These are phyloP conservation scores for Talaromyces borbonicus DNA, from an alignment of 495 filamentous ascomycete genomes.

Conservation along the genomic window DNA sequence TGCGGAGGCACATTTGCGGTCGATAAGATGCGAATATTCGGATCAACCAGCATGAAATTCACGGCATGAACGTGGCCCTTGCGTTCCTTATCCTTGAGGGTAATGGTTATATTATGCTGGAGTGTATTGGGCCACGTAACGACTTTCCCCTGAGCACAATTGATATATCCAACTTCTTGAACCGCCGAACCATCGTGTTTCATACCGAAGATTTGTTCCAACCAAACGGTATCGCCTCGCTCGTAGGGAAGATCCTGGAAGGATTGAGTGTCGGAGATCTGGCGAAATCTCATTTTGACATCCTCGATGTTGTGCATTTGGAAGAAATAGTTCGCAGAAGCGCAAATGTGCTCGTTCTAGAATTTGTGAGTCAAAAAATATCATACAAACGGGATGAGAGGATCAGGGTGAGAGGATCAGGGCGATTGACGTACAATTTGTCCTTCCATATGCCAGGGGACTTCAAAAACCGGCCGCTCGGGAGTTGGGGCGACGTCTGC, in stretches of 20 bases:
- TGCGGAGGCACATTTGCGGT: conserved; percentile 50
- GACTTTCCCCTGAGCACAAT: conserved; percentile 12
- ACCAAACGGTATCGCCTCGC: conserved; percentile 18
- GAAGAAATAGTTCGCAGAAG: conserved; percentile 18
- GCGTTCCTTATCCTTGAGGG: conserved; percentile 37
- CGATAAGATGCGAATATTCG: conserved; percentile 40
- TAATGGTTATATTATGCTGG: conserved; percentile 41
- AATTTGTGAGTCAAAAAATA: not conserved
- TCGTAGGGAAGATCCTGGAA: conserved; percentile 24
- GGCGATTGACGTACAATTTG: conserved; percentile 27
- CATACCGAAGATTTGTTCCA: conserved; percentile 25
- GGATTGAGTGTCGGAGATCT: conserved; percentile 17
- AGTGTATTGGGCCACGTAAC: conserved; percentile 28
- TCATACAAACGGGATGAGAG: not conserved
- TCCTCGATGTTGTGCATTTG: conserved; percentile 19
- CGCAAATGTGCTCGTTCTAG: conserved; percentile 34
- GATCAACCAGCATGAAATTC: conserved; percentile 46
- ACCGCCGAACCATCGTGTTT: conserved; percentile 20
- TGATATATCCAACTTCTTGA: conserved; percentile 22
- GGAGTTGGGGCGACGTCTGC: conserved; percentile 24
- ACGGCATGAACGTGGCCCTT: conserved; percentile 38
- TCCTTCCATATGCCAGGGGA: conserved; percentile 33
- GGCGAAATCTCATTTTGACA: conserved; percentile 18
- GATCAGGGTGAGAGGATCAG: too few species aligned
- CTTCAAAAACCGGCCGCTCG: conserved; percentile 20